These are phyloP conservation scores for Beauveria varroae DNA, from an alignment of 2,329 filamentous ascomycete genomes.

Conservation along the genomic window DNA sequence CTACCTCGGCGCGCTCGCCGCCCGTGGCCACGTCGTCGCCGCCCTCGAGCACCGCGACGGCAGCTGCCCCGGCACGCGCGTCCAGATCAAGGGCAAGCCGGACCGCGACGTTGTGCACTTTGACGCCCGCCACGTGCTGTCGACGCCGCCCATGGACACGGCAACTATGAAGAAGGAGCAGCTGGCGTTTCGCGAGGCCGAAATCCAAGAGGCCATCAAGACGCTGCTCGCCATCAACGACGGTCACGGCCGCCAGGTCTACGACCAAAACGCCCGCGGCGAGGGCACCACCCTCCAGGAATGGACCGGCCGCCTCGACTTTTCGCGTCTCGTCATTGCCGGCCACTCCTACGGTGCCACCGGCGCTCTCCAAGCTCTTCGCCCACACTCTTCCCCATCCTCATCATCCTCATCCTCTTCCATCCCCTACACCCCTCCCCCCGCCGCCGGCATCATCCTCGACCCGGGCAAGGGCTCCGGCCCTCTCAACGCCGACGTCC, in stretches of 20 bases:
- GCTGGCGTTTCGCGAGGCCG: conserved; percentile 42
- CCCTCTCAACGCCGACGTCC: conserved; percentile 50
- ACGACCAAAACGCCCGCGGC: conserved; percentile 34
- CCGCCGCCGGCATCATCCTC: conserved; percentile 52
- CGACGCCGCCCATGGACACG: conserved; percentile 26
- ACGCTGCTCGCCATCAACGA: conserved; percentile 34
- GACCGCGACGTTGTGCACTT: conserved; percentile 29
- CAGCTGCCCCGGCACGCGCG: conserved; percentile 37
- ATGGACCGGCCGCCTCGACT: conserved; percentile 48
- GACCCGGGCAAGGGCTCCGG: conserved; percentile 61
- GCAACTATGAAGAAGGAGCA: conserved; percentile 35
- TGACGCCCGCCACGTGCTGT: conserved; percentile 25
- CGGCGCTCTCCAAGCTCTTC: conserved; percentile 52
- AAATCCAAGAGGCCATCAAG: conserved; percentile 38
- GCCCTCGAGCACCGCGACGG: conserved; percentile 46
- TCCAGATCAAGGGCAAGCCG: conserved; percentile 24
- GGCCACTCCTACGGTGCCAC: conserved; percentile 63
- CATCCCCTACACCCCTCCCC: conserved; percentile 31
- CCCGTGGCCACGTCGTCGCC: conserved; percentile 41
- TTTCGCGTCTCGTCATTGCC: conserved; percentile 45
- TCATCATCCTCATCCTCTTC: conserved; percentile 13
- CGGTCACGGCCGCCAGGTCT: conserved; percentile 28
- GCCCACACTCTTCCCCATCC: conserved; percentile 26
- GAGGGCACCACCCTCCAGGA: conserved; percentile 39
- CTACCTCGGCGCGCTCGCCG: conserved; percentile 42